Conservation (phyloP, 345 rosid species). For the Populus tremula region DNA sequence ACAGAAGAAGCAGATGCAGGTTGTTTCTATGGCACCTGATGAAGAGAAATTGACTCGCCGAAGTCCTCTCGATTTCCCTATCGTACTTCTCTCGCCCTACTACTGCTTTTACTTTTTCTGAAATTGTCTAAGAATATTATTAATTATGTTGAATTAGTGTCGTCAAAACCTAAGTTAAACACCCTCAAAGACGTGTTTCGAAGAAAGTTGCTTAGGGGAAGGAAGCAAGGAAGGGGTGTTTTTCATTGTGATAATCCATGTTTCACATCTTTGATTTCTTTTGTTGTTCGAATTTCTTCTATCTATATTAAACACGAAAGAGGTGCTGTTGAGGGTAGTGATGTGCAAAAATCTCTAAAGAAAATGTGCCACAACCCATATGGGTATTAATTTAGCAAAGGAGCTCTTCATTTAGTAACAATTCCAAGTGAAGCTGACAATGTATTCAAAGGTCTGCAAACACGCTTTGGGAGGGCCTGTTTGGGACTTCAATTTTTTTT, state of each 20-base stretch:
- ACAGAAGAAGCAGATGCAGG: slow-evolving; percentile 29
- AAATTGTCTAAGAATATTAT: background rate
- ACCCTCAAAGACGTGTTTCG: too few relatives aligned
- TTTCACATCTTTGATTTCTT: too few relatives aligned
- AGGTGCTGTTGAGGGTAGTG: background rate
- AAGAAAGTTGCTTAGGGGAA: too few relatives aligned
- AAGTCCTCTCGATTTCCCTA: slow-evolving; percentile 66
- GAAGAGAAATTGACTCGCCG: slow-evolving; percentile 70
- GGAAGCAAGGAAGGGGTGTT: too few relatives aligned
- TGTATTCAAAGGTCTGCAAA: too few relatives aligned
- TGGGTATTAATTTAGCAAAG: background rate
- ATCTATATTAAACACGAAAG: too few relatives aligned
- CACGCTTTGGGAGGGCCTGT: too few relatives aligned
- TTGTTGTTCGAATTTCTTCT: too few relatives aligned
- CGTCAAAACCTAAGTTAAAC: too few relatives aligned
- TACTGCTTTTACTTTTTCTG: background rate
- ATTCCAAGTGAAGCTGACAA: too few relatives aligned
- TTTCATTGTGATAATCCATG: too few relatives aligned
- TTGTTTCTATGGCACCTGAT: slow-evolving; percentile 72
- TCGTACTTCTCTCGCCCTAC: slow-evolving; percentile 32
- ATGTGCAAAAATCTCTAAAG: background rate
- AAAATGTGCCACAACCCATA: background rate
- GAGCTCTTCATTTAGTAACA: background rate
- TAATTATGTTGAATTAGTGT: background rate
- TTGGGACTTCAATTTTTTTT: too few relatives aligned